These are phyloP conservation scores for Collariella sp. DNA, from an alignment of 495 filamentous ascomycete species.

Conservation along the genomic window DNA sequence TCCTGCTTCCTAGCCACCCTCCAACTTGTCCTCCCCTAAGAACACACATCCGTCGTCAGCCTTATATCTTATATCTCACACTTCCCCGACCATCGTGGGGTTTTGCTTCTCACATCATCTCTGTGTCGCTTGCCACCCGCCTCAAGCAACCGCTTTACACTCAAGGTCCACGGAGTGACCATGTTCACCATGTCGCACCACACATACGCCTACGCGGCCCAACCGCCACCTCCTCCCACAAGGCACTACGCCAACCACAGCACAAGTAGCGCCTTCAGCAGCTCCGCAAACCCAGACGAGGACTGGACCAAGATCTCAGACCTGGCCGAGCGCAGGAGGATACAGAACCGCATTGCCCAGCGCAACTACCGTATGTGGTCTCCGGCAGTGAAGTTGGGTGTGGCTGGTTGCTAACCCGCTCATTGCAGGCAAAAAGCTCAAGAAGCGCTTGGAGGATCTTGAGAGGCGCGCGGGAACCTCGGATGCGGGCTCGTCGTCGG, in stretches of 20 bases:
- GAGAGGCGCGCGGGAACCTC: conserved; percentile 83
- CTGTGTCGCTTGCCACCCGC: neutral
- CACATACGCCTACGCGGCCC: conserved; percentile 35
- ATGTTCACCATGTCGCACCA: conserved; percentile 43
- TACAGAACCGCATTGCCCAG: conserved; percentile 97
- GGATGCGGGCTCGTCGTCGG: conserved; percentile 52
- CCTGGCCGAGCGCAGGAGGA: conserved; percentile 83
- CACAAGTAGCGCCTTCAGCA: conserved; percentile 94
- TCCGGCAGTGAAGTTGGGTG: neutral
- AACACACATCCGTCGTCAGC: neutral
- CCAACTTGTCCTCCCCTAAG: neutral
- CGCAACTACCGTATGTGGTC: conserved; percentile 87
- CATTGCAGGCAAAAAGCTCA: conserved; percentile 87
- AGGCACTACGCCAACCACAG: conserved; percentile 59
- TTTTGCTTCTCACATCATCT: conserved; percentile 10
- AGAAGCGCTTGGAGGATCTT: conserved; percentile 92
- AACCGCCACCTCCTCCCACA: conserved; percentile 32
- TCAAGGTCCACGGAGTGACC: neutral
- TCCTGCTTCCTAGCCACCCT: neutral
- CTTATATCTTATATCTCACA: neutral
- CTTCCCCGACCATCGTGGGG: neutral
- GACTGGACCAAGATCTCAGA: conserved; percentile 99
- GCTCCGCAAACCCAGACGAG: conserved; percentile 91
- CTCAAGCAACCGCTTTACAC: neutral
- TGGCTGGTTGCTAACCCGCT: conserved; percentile 8